These are phyloP conservation scores for Candida morakotiae DNA, from an alignment of 805 yeast genomes.

Conservation along the genomic window DNA sequence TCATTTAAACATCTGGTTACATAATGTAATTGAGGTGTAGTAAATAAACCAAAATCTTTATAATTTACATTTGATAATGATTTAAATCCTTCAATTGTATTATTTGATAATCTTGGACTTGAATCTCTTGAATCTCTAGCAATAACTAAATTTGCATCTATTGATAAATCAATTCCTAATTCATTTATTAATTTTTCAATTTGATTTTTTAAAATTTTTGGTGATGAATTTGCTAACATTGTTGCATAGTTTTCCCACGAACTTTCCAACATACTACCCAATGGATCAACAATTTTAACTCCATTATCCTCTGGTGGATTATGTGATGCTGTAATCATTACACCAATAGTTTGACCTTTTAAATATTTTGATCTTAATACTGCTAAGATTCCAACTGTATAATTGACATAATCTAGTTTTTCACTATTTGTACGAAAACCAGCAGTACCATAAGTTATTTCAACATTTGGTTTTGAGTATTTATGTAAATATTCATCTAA, in stretches of 20 bases:
- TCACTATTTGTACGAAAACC: slow-evolving; percentile 82
- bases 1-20: slow-evolving; percentile 74
- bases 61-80: slow-evolving; percentile 39
- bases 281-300: slow-evolving; percentile 89
- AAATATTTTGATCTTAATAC: slow-evolving; percentile 72
- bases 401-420: slow-evolving; percentile 74
- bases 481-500: slow-evolving; percentile 9
- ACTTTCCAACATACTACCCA: slow-evolving; percentile 83
- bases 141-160: slow-evolving; percentile 49
- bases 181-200: slow-evolving; percentile 35
- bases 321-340: slow-evolving; percentile 95
- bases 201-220: slow-evolving; percentile 38
- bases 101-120: slow-evolving; percentile 58
- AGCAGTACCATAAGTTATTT: slow-evolving; percentile 88
- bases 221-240: slow-evolving; percentile 63
- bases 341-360: slow-evolving; percentile 74
- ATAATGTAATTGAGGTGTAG: slow-evolving; percentile 95
- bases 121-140: slow-evolving; percentile 90
- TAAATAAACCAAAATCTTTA: slow-evolving; percentile 63
- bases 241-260: slow-evolving; percentile 86
- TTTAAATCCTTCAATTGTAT: slow-evolving; percentile 60
- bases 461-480: slow-evolving; percentile 43
- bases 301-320: slow-evolving; percentile 92
- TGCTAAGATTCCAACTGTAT: slow-evolving; percentile 80
- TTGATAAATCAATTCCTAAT: slow-evolving; percentile 43